A percentile compares a stretch with the other conserved stretches of the same genome.
Evolutionary conservation across 2,329 filamentous ascomycete genomes (phyloP).

Genomic region (Onygenales sp.): DNA sequence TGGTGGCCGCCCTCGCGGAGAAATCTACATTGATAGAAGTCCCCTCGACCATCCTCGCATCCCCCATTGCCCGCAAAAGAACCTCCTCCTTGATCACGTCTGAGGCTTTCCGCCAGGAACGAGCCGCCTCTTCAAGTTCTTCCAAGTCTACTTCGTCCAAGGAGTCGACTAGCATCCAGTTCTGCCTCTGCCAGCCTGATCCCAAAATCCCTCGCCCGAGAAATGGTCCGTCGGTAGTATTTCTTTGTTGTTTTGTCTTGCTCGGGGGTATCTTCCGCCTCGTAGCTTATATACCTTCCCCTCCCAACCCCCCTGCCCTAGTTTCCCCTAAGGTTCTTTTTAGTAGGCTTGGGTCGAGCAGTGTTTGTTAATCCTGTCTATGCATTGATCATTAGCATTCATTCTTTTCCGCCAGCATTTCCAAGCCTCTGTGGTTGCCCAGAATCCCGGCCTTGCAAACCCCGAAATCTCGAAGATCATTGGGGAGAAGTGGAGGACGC

Average conservation of each 20-base stretch:
- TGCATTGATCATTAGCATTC: slow-evolving; percentile 58
- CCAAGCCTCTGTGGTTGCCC: slow-evolving; percentile 68
- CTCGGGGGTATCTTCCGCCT: background rate
- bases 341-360: slow-evolving; percentile 1
- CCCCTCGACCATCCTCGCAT: background rate
- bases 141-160: slow-evolving; percentile 24
- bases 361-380: slow-evolving; percentile 8
- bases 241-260: slow-evolving; percentile 8
- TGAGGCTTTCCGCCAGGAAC: slow-evolving; percentile 4
- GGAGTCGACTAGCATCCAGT: slow-evolving; percentile 39
- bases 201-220: slow-evolving; percentile 62
- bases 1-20: background rate
- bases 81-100: slow-evolving; percentile 1
- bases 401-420: slow-evolving; percentile 94
- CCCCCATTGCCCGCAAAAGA: slow-evolving; percentile 6
- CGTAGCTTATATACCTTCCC: too few species aligned
- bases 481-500: slow-evolving; percentile 78
- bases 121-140: slow-evolving; percentile 25
- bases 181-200: slow-evolving; percentile 62
- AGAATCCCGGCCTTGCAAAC: slow-evolving; percentile 84
- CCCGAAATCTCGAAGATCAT: slow-evolving; percentile 97
- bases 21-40: background rate
- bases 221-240: slow-evolving; percentile 49
- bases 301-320: background rate
- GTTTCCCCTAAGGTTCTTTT: background rate